These are phyloP conservation scores for Podospora appendiculata DNA, from an alignment of 495 filamentous ascomycete genomes.

Conservation along the genomic window DNA sequence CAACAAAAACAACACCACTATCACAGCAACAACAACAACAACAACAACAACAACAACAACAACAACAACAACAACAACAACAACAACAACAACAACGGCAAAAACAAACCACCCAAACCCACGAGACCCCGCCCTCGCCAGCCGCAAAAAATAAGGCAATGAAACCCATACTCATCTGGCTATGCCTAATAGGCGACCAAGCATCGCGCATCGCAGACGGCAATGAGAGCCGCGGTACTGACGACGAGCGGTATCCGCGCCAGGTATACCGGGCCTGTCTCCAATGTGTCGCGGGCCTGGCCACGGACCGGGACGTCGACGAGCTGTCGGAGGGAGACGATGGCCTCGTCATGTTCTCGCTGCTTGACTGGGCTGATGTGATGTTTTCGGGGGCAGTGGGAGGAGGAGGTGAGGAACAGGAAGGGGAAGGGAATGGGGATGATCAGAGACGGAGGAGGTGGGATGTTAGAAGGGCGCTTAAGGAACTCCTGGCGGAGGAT, in stretches of 20 bases:
- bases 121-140: background rate
- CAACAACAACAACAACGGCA: background rate
- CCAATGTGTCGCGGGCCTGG: background rate
- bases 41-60: background rate
- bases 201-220: slow-evolving; percentile 8
- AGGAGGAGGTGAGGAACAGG: too few relatives aligned
- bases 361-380: slow-evolving; percentile 8
- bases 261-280: slow-evolving; percentile 9
- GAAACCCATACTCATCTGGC: slow-evolving; percentile 9
- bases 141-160: background rate
- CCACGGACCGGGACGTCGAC: background rate
- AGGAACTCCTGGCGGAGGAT: too few relatives aligned
- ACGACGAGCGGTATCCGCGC: slow-evolving; percentile 8
- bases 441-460: too few relatives aligned
- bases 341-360: slow-evolving; percentile 6
- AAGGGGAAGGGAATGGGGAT: too few relatives aligned
- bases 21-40: background rate
- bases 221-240: slow-evolving; percentile 1
- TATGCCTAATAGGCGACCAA: slow-evolving; percentile 11
- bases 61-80: too few relatives aligned
- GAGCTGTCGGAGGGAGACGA: background rate
- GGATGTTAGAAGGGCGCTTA: too few relatives aligned
- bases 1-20: background rate
- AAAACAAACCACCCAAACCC: background rate
- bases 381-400: too few relatives aligned